Percentiles rank a stretch among this genome's conserved stretches.
These are phyloP conservation scores for Neocucurbitaria cava DNA, from an alignment of 2,329 filamentous ascomycete genomes.

Conservation along the genomic window DNA sequence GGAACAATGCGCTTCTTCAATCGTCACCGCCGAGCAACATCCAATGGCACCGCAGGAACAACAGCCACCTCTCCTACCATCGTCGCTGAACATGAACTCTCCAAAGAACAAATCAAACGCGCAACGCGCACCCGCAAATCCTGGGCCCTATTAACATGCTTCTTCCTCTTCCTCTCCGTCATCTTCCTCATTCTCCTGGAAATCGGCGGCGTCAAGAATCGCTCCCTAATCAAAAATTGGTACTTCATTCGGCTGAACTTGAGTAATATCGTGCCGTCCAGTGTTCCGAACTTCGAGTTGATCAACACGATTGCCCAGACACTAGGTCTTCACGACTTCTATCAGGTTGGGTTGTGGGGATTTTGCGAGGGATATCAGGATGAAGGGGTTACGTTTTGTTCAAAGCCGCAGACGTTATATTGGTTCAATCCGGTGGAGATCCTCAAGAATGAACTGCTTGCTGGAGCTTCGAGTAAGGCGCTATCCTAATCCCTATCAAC, in stretches of 20 bases:
- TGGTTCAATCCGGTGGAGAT: conserved; percentile 93
- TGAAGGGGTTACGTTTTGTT: conserved; percentile 79
- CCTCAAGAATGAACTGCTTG: conserved; percentile 77
- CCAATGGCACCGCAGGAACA: conserved; percentile 19
- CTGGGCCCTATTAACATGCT: conserved; percentile 69
- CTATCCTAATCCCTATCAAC: background rate
- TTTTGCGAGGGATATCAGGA: conserved; percentile 86
- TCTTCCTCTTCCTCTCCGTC: conserved; percentile 75
- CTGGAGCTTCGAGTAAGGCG: conserved; percentile 74
- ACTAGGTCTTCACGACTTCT: conserved; percentile 91
- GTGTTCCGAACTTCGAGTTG: conserved; percentile 73
- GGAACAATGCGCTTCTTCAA: conserved; percentile 32
- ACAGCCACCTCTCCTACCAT: conserved; percentile 21
- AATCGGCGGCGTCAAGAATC: conserved; percentile 74
- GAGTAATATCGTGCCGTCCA: conserved; percentile 77
- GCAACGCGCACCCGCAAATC: conserved; percentile 60
- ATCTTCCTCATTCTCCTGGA: conserved; percentile 83
- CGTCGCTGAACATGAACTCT: conserved; percentile 40
- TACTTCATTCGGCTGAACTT: conserved; percentile 89
- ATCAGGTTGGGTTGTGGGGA: conserved; percentile 89
- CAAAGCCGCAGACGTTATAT: conserved; percentile 72
- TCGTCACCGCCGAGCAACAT: conserved; percentile 26
- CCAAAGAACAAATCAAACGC: conserved; percentile 47
- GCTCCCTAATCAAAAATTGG: conserved; percentile 68
- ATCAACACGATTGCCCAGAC: conserved; percentile 89